A percentile compares a stretch with the other conserved stretches of the same genome.
Evolutionary conservation across 1,139 yeast genomes (phyloP).

Genomic region (Saccharomycopsis hybrid): DNA sequence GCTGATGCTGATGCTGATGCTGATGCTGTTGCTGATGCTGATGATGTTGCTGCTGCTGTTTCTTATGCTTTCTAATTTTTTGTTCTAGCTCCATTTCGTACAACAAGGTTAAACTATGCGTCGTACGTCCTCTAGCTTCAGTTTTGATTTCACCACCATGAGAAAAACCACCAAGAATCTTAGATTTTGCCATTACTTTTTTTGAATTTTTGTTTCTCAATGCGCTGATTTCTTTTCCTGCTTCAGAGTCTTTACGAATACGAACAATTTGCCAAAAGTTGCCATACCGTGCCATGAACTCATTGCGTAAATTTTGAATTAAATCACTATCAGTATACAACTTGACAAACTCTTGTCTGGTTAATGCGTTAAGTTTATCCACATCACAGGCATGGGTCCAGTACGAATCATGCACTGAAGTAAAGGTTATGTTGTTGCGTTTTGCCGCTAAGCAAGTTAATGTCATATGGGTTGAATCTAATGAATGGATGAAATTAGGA

Average conservation of each 20-base stretch:
- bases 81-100: too few species aligned
- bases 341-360: slow-evolving; percentile 1
- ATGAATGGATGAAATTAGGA: slow-evolving; percentile 7
- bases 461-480: slow-evolving; percentile 7
- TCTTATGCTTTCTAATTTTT: too few species aligned
- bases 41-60: too few species aligned
- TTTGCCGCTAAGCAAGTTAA: slow-evolving; percentile 7
- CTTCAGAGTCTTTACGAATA: not conserved
- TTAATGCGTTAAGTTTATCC: not conserved
- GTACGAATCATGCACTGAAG: slow-evolving; percentile 8
- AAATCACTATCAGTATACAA: slow-evolving; percentile 2
- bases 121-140: too few species aligned
- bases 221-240: not conserved
- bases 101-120: too few species aligned
- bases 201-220: not conserved
- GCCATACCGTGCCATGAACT: slow-evolving; percentile 3
- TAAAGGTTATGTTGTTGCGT: not conserved
- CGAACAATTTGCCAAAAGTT: not conserved
- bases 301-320: not conserved
- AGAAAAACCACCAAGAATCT: too few species aligned
- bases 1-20: too few species aligned
- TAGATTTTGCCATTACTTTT: too few species aligned
- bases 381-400: slow-evolving; percentile 10
- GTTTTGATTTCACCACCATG: too few species aligned
- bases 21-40: too few species aligned